phyloP scores from a whole-genome alignment of 306 rosid species.

The Pyrus pyrifolia region DNA sequence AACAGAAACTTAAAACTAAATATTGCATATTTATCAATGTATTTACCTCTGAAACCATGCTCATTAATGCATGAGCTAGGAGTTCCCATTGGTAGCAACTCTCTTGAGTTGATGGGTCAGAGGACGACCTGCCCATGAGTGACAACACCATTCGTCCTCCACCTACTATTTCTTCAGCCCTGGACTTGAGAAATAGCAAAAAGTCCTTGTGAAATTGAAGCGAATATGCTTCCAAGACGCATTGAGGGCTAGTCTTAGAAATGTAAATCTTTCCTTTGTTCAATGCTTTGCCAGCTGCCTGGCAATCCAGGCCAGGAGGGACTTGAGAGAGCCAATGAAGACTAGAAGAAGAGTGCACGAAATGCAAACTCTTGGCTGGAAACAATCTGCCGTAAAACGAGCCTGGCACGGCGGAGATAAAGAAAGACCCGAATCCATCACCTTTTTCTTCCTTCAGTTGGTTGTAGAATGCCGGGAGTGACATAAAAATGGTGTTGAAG shows the following conservation, averaged over 20 bases:
- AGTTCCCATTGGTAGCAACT: slow-evolving; percentile 70
- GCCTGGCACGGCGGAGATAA: slow-evolving; percentile 50
- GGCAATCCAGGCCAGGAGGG: slow-evolving; percentile 31
- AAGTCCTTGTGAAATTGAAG: slow-evolving; percentile 55
- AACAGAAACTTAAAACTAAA: background rate
- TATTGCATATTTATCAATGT: background rate
- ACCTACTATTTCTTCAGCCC: slow-evolving; percentile 37
- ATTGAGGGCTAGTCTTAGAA: slow-evolving; percentile 50
- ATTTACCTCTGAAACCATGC: slow-evolving; percentile 49
- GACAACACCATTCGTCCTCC: slow-evolving; percentile 71
- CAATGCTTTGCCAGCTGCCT: background rate
- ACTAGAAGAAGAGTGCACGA: slow-evolving; percentile 70
- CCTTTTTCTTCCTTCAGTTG: slow-evolving; percentile 19
- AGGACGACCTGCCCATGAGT: slow-evolving; percentile 42
- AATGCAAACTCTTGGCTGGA: slow-evolving; percentile 35
- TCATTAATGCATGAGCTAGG: slow-evolving; percentile 45
- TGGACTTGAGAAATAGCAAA: slow-evolving; percentile 33
- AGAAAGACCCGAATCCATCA: slow-evolving; percentile 18
- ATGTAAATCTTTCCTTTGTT: slow-evolving; percentile 70
- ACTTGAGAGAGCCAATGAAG: slow-evolving; percentile 78
- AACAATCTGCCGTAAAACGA: slow-evolving; percentile 51
- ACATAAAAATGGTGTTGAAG: slow-evolving; percentile 56
- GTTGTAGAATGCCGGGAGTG: slow-evolving; percentile 55
- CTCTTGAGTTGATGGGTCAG: slow-evolving; percentile 40
- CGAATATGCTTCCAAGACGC: slow-evolving; percentile 51